Percentiles rank a stretch among this genome's conserved stretches.
Conservation (phyloP, 768 basidiomycete species). For the Suillus subluteus region DNA sequence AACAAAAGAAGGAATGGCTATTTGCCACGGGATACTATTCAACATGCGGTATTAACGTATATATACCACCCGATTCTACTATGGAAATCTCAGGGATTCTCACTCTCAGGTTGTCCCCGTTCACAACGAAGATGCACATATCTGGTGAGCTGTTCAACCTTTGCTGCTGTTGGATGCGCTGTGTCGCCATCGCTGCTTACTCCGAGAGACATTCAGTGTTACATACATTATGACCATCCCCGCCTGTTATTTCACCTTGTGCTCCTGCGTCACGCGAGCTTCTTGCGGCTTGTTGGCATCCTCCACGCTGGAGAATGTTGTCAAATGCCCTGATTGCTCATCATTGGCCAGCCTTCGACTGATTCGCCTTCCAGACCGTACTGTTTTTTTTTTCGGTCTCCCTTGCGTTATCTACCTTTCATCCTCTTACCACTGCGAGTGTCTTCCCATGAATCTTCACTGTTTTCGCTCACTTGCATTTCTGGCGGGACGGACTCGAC, state of each 20-base stretch:
- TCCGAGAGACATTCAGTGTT: background rate
- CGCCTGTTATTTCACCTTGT: background rate
- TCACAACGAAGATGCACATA: background rate
- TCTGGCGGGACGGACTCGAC: background rate
- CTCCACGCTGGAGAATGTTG: background rate
- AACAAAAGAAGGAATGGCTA: background rate
- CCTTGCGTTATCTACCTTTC: too few species aligned
- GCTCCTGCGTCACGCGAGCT: background rate
- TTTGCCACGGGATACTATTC: background rate
- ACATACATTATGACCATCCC: background rate
- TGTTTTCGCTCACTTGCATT: background rate
- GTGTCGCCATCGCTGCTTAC: background rate
- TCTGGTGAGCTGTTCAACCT: background rate
- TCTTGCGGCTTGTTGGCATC: background rate
- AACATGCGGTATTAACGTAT: background rate
- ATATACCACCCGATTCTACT: background rate
- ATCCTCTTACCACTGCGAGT: background rate
- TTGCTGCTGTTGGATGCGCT: background rate
- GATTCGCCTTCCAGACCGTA: too few species aligned
- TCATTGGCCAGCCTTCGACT: background rate
- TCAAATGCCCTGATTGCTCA: background rate
- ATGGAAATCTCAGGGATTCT: background rate
- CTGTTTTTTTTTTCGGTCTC: background rate
- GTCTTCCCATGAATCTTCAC: background rate
- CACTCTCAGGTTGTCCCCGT: background rate